These are phyloP conservation scores for Nakaseomyces delphensis DNA, from an alignment of 1,139 yeast genomes.

Conservation along the genomic window DNA sequence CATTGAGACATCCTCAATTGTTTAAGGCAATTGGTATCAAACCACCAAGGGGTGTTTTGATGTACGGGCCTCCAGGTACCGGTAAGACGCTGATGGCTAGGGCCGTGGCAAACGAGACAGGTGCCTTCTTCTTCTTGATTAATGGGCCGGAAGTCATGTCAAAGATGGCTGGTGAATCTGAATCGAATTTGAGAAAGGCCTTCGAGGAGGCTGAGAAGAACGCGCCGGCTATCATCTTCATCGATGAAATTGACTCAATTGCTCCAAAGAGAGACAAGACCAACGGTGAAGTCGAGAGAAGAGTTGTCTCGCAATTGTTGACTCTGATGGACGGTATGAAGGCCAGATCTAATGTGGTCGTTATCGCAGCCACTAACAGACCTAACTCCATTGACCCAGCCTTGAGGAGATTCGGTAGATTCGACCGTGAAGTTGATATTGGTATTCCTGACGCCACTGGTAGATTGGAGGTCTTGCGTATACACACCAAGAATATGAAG, in stretches of 20 bases:
- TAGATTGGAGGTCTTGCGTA: constrained; percentile 88
- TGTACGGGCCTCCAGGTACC: constrained; percentile 88
- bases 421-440: constrained; percentile 97
- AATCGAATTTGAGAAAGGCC: constrained; percentile 92
- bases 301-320: constrained; percentile 94
- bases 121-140: constrained; percentile 94
- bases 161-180: constrained; percentile 99
- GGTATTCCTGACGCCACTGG: constrained; percentile 97
- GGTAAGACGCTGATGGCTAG: constrained; percentile 72
- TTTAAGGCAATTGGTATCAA: constrained; percentile 95
- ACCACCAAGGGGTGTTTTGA: constrained; percentile 93
- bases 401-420: constrained; percentile 95
- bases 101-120: constrained; percentile 98
- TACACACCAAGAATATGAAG: constrained; percentile 96
- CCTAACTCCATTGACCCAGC: constrained; percentile 99
- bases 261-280: constrained; percentile 99
- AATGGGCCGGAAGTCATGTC: constrained; percentile 99
- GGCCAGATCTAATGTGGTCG: constrained; percentile 94
- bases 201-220: constrained; percentile 99
- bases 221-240: constrained; percentile 93
- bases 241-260: constrained; percentile 96
- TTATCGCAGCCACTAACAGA: constrained; percentile 91
- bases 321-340: constrained; percentile 99
- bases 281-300: constrained; percentile 96
- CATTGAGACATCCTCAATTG: constrained; percentile 93